Conservation (phyloP, 257 asterid genomes). For the Petunia axillaris region DNA sequence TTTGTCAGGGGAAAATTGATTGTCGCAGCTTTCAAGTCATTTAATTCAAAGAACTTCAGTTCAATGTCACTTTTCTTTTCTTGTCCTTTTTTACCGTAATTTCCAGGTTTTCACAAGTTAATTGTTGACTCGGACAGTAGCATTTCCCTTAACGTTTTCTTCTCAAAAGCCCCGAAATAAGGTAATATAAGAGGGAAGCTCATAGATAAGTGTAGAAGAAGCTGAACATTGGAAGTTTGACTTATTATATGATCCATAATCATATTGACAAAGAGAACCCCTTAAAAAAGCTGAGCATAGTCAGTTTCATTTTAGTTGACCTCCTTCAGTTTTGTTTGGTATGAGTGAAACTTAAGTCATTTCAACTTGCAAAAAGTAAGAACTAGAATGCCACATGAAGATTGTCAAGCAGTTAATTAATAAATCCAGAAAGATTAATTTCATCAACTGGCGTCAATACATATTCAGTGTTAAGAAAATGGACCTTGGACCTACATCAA, state of each 20-base stretch:
- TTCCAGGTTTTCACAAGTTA: conserved; percentile 9
- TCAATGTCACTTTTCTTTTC: conserved; percentile 6
- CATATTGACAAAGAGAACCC: not conserved
- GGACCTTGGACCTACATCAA: too few relatives aligned
- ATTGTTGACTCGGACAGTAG: not conserved
- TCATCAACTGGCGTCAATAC: too few relatives aligned
- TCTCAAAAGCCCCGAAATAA: conserved; percentile 8
- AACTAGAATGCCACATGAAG: not conserved
- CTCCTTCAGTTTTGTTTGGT: not conserved
- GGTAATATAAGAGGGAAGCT: not conserved
- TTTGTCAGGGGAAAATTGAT: conserved; percentile 31
- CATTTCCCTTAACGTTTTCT: not conserved
- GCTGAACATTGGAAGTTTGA: conserved; percentile 28
- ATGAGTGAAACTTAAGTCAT: not conserved
- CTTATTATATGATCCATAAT: not conserved
- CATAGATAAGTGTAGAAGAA: conserved; percentile 25
- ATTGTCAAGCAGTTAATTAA: not conserved
- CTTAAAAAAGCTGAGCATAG: not conserved
- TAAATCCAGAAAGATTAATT: not conserved
- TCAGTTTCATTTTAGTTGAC: not conserved
- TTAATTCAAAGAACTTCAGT: conserved; percentile 15
- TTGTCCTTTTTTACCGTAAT: not conserved
- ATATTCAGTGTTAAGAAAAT: too few relatives aligned
- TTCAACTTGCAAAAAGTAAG: not conserved
- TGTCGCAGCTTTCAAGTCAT: conserved; percentile 28